Conservation (phyloP, 2,329 filamentous ascomycete species). For the Colletotrichum sp. region DNA sequence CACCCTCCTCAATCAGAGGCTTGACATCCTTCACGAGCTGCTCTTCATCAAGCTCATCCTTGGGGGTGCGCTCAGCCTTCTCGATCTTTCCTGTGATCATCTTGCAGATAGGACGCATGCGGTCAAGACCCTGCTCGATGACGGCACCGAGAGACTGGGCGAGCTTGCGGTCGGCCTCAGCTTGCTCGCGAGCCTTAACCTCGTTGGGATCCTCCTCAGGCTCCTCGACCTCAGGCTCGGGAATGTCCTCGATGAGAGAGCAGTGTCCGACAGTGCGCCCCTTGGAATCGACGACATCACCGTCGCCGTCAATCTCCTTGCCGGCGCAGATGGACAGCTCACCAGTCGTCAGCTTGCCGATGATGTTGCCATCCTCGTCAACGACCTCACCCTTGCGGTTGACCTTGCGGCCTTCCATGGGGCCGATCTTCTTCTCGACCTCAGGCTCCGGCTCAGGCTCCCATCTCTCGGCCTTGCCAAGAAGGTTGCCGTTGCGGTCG, state of each 20-base stretch:
- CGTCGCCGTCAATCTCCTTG: conserved; percentile 73
- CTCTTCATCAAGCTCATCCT: conserved; percentile 90
- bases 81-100: conserved; percentile 88
- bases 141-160: conserved; percentile 76
- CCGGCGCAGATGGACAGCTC: conserved; percentile 68
- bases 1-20: conserved; percentile 86
- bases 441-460: conserved; percentile 48
- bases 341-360: conserved; percentile 74
- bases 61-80: conserved; percentile 77
- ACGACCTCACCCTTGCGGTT: conserved; percentile 65
- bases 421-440: conserved; percentile 56
- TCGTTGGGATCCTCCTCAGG: conserved; percentile 44
- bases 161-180: conserved; percentile 74
- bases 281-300: conserved; percentile 73
- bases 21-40: conserved; percentile 84
- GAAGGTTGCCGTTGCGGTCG: conserved; percentile 71
- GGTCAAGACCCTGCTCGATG: conserved; percentile 81
- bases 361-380: conserved; percentile 62
- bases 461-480: conserved; percentile 66
- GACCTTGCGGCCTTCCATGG: conserved; percentile 58
- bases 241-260: conserved; percentile 66
- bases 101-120: conserved; percentile 83
- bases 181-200: conserved; percentile 61
- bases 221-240: conserved; percentile 52
- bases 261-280: conserved; percentile 71